Conservation (phyloP, 768 basidiomycete genomes). For the Tricholoma furcatifolium region DNA sequence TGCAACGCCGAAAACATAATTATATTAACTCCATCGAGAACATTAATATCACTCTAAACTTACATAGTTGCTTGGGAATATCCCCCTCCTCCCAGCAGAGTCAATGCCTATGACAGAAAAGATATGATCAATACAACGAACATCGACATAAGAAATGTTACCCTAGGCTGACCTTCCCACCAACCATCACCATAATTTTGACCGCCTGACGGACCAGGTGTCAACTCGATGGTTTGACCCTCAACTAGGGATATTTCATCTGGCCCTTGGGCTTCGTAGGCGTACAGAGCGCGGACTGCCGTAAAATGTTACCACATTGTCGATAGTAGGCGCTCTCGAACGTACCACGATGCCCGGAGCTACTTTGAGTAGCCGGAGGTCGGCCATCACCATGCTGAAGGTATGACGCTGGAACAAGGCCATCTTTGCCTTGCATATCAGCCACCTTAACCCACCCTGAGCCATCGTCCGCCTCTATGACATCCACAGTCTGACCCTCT, state of each 20-base stretch:
- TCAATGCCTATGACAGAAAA: slow-evolving; percentile 51
- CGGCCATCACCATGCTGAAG: slow-evolving; percentile 37
- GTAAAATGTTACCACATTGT: slow-evolving; percentile 10
- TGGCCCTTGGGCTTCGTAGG: slow-evolving; percentile 69
- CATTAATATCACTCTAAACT: slow-evolving; percentile 36
- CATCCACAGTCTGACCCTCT: slow-evolving; percentile 65
- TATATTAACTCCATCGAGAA: slow-evolving; percentile 45
- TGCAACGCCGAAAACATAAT: too few relatives aligned
- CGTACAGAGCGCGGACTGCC: slow-evolving; percentile 81
- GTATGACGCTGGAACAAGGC: slow-evolving; percentile 86
- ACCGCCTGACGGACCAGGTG: slow-evolving; percentile 59
- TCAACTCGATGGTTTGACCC: slow-evolving; percentile 63
- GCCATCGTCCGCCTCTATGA: slow-evolving; percentile 81
- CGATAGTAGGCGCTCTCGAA: too few relatives aligned
- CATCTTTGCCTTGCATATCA: slow-evolving; percentile 55
- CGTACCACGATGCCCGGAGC: slow-evolving; percentile 53
- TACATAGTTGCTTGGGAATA: slow-evolving; percentile 90
- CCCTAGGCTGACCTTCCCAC: slow-evolving; percentile 73
- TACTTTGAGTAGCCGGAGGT: slow-evolving; percentile 23
- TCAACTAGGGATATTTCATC: slow-evolving; percentile 67
- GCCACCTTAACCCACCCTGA: slow-evolving; percentile 84
- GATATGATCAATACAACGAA: slow-evolving; percentile 12
- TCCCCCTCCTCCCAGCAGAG: slow-evolving; percentile 61
- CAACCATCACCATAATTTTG: slow-evolving; percentile 74
- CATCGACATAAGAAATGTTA: slow-evolving; percentile 19